Conservation (phyloP, 192 early-diverging fungal species). For the Chytriomyces confervae region DNA sequence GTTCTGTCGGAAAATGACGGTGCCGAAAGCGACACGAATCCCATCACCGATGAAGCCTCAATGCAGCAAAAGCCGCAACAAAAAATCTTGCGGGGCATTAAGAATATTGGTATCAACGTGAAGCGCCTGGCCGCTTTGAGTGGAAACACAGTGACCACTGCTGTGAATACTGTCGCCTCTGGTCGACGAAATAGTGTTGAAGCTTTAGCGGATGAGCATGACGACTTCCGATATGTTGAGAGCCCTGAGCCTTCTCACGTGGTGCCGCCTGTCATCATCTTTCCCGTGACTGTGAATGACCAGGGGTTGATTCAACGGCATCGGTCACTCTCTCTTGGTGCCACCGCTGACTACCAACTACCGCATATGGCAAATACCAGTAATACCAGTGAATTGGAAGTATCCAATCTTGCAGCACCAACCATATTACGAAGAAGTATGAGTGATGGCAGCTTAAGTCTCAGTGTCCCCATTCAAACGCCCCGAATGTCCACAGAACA, state of each 20-base stretch:
- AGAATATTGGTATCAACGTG: constrained; percentile 23
- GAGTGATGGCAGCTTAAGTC: constrained; percentile 6
- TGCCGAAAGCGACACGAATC: too few species aligned
- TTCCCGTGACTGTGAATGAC: too few species aligned
- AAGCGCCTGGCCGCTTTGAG: constrained; percentile 1
- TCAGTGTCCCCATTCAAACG: background rate
- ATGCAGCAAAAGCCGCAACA: background rate
- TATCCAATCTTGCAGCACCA: background rate
- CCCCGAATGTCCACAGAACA: too few species aligned
- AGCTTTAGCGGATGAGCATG: background rate
- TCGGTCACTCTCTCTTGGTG: too few species aligned
- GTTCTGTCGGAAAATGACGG: too few species aligned
- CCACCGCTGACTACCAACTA: too few species aligned
- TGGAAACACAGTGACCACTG: background rate
- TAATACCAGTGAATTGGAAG: too few species aligned
- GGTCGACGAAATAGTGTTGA: background rate
- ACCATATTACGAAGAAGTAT: background rate
- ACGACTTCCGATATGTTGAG: background rate
- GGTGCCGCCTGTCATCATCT: too few species aligned
- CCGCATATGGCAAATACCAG: too few species aligned
- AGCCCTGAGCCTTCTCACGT: too few species aligned
- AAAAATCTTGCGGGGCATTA: constrained; percentile 18
- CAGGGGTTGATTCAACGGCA: too few species aligned
- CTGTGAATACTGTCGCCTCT: too few species aligned
- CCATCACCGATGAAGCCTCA: background rate